A percentile compares a stretch with the other conserved stretches of the same genome.
Conservation (phyloP, 495 filamentous ascomycete species). For the Lasiosphaeria hispida region DNA sequence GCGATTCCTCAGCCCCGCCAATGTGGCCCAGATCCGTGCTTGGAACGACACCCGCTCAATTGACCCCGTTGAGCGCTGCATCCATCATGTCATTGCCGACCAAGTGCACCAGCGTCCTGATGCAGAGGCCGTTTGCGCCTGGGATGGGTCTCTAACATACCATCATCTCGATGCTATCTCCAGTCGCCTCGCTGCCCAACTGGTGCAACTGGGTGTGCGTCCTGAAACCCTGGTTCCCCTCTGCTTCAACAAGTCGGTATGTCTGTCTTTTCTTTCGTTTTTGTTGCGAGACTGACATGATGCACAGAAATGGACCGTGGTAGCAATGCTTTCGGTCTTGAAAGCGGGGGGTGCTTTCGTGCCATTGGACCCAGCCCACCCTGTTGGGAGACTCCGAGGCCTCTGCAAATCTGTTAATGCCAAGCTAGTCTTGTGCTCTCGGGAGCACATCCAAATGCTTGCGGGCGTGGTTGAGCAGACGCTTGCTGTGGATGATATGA, state of each 20-base stretch:
- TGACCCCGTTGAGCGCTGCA: conserved; percentile 22
- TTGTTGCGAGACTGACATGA: no score
- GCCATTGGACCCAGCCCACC: conserved; percentile 55
- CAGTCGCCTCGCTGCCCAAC: conserved; percentile 41
- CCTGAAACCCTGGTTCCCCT: conserved; percentile 54
- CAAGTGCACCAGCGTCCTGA: conserved; percentile 16
- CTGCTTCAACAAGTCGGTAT: conserved; percentile 55
- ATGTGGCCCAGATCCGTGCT: conserved; percentile 12
- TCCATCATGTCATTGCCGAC: conserved; percentile 29
- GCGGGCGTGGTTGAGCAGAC: conserved; percentile 3
- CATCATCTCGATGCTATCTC: conserved; percentile 46
- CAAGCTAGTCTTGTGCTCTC: conserved; percentile 32
- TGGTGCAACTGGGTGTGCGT: conserved; percentile 46
- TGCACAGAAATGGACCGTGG: conserved; percentile 44
- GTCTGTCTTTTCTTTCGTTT: conserved; percentile 24
- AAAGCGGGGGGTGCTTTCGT: conserved; percentile 59
- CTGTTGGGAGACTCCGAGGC: conserved; percentile 44
- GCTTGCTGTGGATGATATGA: conserved; percentile 14
- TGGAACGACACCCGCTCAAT: conserved; percentile 20
- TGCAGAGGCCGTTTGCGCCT: conserved; percentile 31
- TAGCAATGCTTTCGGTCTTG: conserved; percentile 55
- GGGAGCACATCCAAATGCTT: conserved; percentile 12
- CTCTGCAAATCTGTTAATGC: conserved; percentile 43
- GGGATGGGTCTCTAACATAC: conserved; percentile 58
- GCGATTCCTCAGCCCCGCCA: conserved; percentile 20